Conservation (phyloP, 1,284 basidiomycete species). For the Ganoderma lucidum region DNA sequence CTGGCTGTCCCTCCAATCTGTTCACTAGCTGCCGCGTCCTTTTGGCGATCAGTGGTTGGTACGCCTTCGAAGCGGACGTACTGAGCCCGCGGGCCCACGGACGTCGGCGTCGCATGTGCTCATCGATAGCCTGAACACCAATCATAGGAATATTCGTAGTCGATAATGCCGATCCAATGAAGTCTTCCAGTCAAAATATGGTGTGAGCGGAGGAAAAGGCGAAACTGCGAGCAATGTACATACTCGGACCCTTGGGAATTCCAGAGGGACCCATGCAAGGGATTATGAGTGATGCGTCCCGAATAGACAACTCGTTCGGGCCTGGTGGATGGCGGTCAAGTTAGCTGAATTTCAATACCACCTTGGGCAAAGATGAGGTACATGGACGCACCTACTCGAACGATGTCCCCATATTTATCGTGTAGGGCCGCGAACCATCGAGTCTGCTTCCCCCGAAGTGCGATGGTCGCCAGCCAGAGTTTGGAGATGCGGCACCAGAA, state of each 20-base stretch:
- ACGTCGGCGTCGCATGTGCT: not conserved
- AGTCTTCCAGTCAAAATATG: not conserved
- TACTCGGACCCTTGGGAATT: not conserved
- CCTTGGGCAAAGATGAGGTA: not conserved
- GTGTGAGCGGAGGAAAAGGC: not conserved
- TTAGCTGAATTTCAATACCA: not conserved
- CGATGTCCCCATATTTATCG: conserved; percentile 40
- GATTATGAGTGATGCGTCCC: not conserved
- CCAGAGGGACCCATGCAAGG: not conserved
- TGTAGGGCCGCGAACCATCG: conserved; percentile 32
- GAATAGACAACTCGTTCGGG: conserved; percentile 22
- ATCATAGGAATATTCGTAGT: not conserved
- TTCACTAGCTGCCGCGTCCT: not conserved
- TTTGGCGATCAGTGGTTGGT: conserved; percentile 33
- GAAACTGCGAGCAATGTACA: not conserved
- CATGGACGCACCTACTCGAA: conserved; percentile 38
- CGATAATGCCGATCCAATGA: not conserved
- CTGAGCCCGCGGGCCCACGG: conserved; percentile 5
- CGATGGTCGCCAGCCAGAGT: conserved; percentile 8
- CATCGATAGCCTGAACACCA: conserved; percentile 19
- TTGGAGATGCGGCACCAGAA: conserved; percentile 36
- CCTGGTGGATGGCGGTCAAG: conserved; percentile 2
- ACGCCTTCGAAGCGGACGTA: not conserved
- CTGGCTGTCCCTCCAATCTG: not conserved
- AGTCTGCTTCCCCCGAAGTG: not conserved